Conservation (phyloP, 805 yeast species). For the Lachancea meyersii region DNA sequence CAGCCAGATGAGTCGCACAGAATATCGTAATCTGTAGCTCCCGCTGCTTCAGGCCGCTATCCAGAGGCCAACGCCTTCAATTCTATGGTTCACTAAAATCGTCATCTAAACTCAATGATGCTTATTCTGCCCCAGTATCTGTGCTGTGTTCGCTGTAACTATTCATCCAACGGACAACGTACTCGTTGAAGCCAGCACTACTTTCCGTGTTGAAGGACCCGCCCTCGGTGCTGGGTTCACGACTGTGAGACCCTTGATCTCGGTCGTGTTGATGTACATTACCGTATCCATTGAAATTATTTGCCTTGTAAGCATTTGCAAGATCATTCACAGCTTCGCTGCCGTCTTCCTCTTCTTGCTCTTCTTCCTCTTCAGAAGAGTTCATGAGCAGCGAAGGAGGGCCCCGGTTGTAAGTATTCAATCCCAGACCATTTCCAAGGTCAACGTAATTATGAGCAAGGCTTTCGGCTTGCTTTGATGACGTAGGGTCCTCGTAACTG, state of each 20-base stretch:
- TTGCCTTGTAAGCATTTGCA: too few relatives aligned
- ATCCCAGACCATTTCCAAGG: conserved; percentile 33
- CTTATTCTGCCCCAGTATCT: conserved; percentile 4
- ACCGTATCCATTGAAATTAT: not conserved
- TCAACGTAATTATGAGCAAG: conserved; percentile 21
- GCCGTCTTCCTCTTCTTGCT: not conserved
- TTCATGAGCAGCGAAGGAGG: conserved; percentile 37
- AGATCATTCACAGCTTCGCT: not conserved
- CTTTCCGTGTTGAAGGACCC: conserved; percentile 13
- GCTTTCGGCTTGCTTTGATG: conserved; percentile 4
- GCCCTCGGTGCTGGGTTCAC: conserved; percentile 13
- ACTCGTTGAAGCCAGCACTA: conserved; percentile 15
- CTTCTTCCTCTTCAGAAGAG: conserved; percentile 21
- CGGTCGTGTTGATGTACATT: not conserved
- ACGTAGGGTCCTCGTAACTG: conserved; percentile 5
- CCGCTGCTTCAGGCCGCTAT: too few relatives aligned
- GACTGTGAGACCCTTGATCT: not conserved
- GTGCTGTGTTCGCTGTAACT: conserved; percentile 3
- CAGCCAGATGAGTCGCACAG: too few relatives aligned
- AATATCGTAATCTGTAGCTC: too few relatives aligned
- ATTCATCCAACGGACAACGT: conserved; percentile 25
- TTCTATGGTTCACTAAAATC: not conserved
- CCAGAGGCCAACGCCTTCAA: too few relatives aligned
- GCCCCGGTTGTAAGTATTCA: conserved; percentile 32
- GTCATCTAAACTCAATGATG: not conserved